Percentiles rank a stretch among this genome's conserved stretches.
Evolutionary conservation across 2,329 filamentous ascomycete species (phyloP).

Genomic region (Pyricularia sp.): DNA sequence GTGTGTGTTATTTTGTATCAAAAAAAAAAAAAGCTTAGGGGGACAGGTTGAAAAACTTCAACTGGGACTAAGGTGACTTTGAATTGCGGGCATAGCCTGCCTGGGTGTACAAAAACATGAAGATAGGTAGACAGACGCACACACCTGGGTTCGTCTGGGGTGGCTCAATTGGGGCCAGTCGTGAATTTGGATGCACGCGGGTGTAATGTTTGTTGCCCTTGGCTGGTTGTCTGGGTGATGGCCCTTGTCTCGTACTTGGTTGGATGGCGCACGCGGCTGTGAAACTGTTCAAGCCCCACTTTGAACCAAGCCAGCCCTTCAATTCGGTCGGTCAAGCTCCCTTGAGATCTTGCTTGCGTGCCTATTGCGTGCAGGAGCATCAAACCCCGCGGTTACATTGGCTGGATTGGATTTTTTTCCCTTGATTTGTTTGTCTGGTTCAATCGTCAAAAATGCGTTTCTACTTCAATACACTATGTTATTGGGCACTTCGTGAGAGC

Average conservation of each 20-base stretch:
- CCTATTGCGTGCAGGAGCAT: neutral
- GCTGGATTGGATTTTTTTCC: neutral
- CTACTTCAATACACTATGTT: neutral
- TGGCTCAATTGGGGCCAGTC: neutral
- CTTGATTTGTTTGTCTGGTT: neutral
- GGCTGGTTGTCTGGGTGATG: neutral
- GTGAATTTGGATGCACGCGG: neutral
- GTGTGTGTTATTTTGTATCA: neutral
- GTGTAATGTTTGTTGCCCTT: neutral
- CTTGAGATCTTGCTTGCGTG: neutral
- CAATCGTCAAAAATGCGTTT: neutral
- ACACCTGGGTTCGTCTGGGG: neutral
- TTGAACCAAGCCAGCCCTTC: neutral
- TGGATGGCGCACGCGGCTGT: neutral
- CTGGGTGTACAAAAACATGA: neutral
- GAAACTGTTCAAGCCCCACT: neutral
- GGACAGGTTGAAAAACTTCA: neutral
- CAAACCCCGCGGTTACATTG: neutral
- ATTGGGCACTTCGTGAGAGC: too few species aligned
- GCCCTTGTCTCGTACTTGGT: neutral
- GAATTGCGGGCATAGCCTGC: neutral
- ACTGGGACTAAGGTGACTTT: neutral
- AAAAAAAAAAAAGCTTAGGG: neutral
- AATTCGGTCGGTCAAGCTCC: neutral
- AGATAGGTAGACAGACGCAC: neutral